Evolutionary conservation across 78 protist species (phyloP).

Genomic region (Dictyostelium intermedium): DNA sequence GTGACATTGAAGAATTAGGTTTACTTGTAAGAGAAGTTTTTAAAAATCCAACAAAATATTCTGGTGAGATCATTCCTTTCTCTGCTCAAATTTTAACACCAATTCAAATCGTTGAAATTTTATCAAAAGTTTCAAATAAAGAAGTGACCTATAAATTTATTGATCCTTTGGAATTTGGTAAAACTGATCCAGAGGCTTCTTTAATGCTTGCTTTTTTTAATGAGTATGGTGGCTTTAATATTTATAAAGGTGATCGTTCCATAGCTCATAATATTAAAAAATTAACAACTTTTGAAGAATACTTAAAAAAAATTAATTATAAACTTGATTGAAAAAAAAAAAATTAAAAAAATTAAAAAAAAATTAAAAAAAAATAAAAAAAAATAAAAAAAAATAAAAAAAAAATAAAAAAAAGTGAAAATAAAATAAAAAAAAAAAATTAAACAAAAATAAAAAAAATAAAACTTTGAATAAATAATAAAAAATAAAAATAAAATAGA

Average conservation of each 20-base stretch:
- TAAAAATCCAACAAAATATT: not conserved
- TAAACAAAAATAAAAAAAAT: not conserved
- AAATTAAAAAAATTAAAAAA: no score
- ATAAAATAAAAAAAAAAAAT: not conserved
- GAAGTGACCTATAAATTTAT: not conserved
- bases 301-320: not conserved
- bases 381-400: no score
- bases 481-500: no score
- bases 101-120: not conserved
- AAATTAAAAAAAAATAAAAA: not conserved
- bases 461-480: no score
- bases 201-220: not conserved
- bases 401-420: not conserved
- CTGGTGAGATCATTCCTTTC: not conserved
- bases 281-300: constrained; percentile 11
- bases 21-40: not conserved
- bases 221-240: not conserved
- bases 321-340: not conserved
- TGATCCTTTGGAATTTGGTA: not conserved
- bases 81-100: not conserved
- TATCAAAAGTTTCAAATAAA: not conserved
- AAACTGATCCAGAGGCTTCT: not conserved
- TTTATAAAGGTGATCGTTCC: not conserved
- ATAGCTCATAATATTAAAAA: not conserved
- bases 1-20: not conserved